Conservation (phyloP, 2,329 filamentous ascomycete species). For the Ceratocystis lukuohia region DNA sequence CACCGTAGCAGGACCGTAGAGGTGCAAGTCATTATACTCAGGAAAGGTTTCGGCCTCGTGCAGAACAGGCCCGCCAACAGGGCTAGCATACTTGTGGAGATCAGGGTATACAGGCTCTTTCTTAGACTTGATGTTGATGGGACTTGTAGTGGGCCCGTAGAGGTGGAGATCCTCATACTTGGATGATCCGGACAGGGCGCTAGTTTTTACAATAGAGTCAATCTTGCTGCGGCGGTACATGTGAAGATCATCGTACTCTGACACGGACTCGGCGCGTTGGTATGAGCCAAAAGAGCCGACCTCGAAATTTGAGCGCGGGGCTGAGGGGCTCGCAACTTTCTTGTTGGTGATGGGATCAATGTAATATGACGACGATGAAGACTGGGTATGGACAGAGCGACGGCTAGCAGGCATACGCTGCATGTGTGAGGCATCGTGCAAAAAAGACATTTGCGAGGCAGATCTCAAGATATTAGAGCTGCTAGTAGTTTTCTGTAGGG, state of each 20-base stretch:
- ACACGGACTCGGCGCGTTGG: conserved; percentile 15
- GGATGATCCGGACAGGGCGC: conserved; percentile 19
- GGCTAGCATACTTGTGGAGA: conserved; percentile 28
- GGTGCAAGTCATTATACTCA: conserved; percentile 32
- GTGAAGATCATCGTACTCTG: conserved; percentile 27
- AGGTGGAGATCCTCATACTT: conserved; percentile 29
- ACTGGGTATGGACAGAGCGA: conserved; percentile 12
- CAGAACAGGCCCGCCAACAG: conserved; percentile 25
- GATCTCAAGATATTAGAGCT: conserved; percentile 14
- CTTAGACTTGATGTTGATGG: conserved; percentile 25
- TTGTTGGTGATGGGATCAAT: conserved; percentile 7
- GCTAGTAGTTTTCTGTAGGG: conserved; percentile 17
- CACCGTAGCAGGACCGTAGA: conserved; percentile 27
- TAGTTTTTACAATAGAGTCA: conserved; percentile 21
- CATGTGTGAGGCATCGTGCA: conserved; percentile 8
- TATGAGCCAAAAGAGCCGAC: conserved; percentile 25
- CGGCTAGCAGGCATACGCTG: conserved; percentile 12
- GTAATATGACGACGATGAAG: conserved; percentile 3
- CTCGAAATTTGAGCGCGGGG: conserved; percentile 5
- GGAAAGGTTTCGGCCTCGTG: conserved; percentile 24
- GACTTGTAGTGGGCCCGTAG: conserved; percentile 25
- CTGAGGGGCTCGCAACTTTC: not conserved
- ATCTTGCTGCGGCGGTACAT: conserved; percentile 29
- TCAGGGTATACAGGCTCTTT: conserved; percentile 28
- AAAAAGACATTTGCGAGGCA: conserved; percentile 16